Conservation (phyloP, 805 yeast genomes). For the Lachancea waltii region DNA sequence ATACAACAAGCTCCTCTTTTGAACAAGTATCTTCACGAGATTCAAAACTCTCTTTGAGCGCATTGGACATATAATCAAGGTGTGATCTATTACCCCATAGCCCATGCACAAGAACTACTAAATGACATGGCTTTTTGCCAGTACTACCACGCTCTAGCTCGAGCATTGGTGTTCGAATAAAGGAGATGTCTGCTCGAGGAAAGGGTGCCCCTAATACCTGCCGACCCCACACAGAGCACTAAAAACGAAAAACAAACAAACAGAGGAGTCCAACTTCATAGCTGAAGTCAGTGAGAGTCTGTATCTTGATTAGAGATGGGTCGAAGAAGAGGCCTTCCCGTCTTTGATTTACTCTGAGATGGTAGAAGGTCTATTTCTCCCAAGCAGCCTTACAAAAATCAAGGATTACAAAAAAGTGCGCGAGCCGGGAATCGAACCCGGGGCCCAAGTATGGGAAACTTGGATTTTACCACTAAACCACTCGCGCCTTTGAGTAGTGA, state of each 20-base stretch:
- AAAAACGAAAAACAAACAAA: too few species aligned
- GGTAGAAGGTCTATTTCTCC: background rate
- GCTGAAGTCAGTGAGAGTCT: too few species aligned
- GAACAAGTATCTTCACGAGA: constrained; percentile 18
- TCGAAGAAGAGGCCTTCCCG: too few species aligned
- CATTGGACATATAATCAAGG: constrained; percentile 51
- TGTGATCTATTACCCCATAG: constrained; percentile 76
- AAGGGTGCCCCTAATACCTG: too few species aligned
- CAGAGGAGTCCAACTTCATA: too few species aligned
- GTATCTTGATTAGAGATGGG: too few species aligned
- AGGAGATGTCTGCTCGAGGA: background rate
- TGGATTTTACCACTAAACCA: constrained; percentile 26
- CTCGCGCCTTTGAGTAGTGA: constrained; percentile 16
- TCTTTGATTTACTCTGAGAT: background rate
- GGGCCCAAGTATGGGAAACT: constrained; percentile 27
- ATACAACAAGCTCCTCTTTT: constrained; percentile 17
- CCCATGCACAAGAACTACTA: constrained; percentile 58
- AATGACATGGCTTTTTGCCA: constrained; percentile 33
- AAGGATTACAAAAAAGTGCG: constrained; percentile 9
- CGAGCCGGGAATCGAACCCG: constrained; percentile 29
- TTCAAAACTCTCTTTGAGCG: constrained; percentile 33
- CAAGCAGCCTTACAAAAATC: background rate
- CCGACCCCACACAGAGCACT: too few species aligned
- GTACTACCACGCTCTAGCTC: background rate
- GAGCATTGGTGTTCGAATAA: background rate